A percentile compares a stretch with the other conserved stretches of the same genome.
Evolutionary conservation across 148 eudicot genomes (phyloP).

Genomic region (Selenicereus undatus): DNA sequence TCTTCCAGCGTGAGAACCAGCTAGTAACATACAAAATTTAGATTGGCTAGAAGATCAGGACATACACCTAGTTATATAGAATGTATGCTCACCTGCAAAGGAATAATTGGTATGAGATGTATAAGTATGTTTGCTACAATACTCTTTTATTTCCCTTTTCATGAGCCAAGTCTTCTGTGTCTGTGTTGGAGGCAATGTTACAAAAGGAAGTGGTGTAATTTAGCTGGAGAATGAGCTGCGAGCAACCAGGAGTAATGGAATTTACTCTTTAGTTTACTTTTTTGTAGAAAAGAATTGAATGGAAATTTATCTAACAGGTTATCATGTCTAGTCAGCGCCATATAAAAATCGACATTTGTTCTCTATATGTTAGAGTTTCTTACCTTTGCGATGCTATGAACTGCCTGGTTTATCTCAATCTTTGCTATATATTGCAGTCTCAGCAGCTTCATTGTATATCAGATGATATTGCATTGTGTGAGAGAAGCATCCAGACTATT

Average conservation of each 20-base stretch:
- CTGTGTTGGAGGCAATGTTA: not conserved
- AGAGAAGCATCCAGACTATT: conserved; percentile 42
- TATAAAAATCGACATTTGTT: not conserved
- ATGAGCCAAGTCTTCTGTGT: not conserved
- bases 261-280: too few relatives aligned
- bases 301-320: not conserved
- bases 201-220: not conserved
- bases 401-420: conserved; percentile 9
- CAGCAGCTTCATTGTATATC: conserved; percentile 34
- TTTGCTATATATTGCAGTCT: conserved; percentile 34
- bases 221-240: not conserved
- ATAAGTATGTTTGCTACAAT: not conserved
- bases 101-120: not conserved
- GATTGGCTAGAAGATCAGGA: not conserved
- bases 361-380: not conserved
- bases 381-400: not conserved
- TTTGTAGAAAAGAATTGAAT: too few relatives aligned
- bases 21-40: not conserved
- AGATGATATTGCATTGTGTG: conserved; percentile 50
- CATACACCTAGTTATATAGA: not conserved
- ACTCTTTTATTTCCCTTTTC: not conserved
- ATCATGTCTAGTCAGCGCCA: not conserved
- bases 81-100: not conserved
- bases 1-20: not conserved
- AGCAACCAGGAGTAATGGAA: not conserved